A percentile compares a stretch with the other conserved stretches of the same genome.
These are phyloP conservation scores for Colletotrichum lupini DNA, from an alignment of 2,329 filamentous ascomycete genomes.

Conservation along the genomic window DNA sequence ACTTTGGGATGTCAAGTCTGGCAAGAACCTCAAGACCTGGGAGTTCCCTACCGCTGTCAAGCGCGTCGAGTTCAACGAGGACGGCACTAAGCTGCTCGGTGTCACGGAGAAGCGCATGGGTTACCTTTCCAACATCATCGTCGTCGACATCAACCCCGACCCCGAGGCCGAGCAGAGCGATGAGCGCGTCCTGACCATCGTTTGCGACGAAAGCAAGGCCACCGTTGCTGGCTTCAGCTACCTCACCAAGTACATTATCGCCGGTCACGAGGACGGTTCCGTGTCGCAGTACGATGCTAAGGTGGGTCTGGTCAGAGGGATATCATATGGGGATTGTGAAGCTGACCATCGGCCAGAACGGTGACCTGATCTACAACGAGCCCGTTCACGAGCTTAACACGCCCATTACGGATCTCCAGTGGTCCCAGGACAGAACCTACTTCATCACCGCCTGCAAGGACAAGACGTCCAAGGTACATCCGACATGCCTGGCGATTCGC, in stretches of 20 bases:
- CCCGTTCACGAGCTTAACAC: slow-evolving; percentile 87
- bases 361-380: slow-evolving; percentile 83
- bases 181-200: slow-evolving; percentile 86
- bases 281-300: slow-evolving; percentile 93
- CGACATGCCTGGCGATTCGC: neutral
- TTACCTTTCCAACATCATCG: slow-evolving; percentile 91
- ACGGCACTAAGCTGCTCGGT: slow-evolving; percentile 88
- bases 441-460: slow-evolving; percentile 99
- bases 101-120: slow-evolving; percentile 99
- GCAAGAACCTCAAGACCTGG: slow-evolving; percentile 95
- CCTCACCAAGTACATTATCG: slow-evolving; percentile 94
- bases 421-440: slow-evolving; percentile 92
- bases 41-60: slow-evolving; percentile 98
- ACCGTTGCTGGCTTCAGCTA: slow-evolving; percentile 98
- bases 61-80: slow-evolving; percentile 96
- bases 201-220: slow-evolving; percentile 95
- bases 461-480: slow-evolving; percentile 86
- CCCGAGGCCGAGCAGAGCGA: slow-evolving; percentile 84
- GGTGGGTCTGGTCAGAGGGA: slow-evolving; percentile 55
- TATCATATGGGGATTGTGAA: neutral
- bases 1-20: slow-evolving; percentile 95
- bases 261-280: slow-evolving; percentile 95
- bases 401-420: slow-evolving; percentile 93
- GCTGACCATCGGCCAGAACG: slow-evolving; percentile 63
- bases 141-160: slow-evolving; percentile 89